Evolutionary conservation across 2,329 filamentous ascomycete species (phyloP), one percentile per base, ranked within the genome.

Genomic region (Chaetomiaceae sp.): DNA sequence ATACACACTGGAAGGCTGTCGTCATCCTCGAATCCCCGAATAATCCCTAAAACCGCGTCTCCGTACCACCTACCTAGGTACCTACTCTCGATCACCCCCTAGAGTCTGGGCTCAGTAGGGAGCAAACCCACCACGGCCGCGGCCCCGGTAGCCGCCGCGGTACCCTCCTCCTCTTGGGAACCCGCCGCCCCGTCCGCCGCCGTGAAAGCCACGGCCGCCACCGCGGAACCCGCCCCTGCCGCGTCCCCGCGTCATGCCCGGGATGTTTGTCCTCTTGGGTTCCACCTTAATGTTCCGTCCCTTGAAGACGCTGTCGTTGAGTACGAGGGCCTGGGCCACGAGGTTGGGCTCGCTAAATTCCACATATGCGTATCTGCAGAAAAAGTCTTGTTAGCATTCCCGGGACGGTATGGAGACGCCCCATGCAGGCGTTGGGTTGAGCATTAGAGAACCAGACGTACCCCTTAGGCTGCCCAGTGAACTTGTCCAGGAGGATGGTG

Each of bases 401-500:
- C 5, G 25, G 25, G 25, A 27, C 6, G 25, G 25, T n/a, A n/a
- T n/a, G n/a, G n/a, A n/a, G n/a, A n/a, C n/a, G n/a, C n/a, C n/a
- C n/a, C n/a, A n/a, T n/a, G n/a, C n/a, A n/a, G 4, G 30, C 20
- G 4, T 16, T 4, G 20, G 16, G 44, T n/a, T 6, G 21, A 34
- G 27, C 19, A 38, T 45, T 6, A 55, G 40, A 35, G n/a, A 12
- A 46, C n/a, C n/a, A 30, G 12, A 45, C 46, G 19, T 76, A 96
- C 91, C 93, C 93, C 77, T 99, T 99, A n/a, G 93, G 93, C 76
- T 97, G 91, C 58, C 93, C 93, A 10, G 91, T 96, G 66, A 96
- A 97, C 75, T 99, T 99, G 74, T 99, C 93, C 61, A 99, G 75
- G 61, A 99, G 75, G 60, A 99, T 99, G 1, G 93, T 99, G 53